These are phyloP conservation scores for Acacia concinna DNA, from an alignment of 331 rosid genomes.

Conservation along the genomic window DNA sequence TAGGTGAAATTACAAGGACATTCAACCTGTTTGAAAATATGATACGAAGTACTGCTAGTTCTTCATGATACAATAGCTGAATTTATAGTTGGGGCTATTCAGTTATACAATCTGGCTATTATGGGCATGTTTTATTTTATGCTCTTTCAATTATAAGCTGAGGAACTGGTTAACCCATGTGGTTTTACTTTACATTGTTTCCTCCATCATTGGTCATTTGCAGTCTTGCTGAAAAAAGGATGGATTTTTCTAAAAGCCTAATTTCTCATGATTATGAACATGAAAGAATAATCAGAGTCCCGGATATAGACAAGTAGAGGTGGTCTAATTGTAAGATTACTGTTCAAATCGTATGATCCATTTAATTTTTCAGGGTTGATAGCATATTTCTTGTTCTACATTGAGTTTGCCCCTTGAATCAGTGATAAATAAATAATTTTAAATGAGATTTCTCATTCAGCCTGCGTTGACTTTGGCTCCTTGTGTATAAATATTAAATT, in stretches of 20 bases:
- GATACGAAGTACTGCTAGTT: not conserved
- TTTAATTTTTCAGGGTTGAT: not conserved
- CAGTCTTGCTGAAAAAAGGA: not conserved
- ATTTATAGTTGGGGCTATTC: conserved; percentile 22
- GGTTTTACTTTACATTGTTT: not conserved
- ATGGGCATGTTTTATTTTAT: conserved; percentile 6
- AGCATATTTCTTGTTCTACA: not conserved
- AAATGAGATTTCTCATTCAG: not conserved
- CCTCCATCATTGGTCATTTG: not conserved
- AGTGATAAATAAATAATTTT: not conserved
- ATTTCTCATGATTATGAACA: not conserved
- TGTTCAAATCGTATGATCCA: not conserved
- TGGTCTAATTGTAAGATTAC: not conserved
- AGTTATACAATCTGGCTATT: not conserved
- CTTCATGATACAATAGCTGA: not conserved
- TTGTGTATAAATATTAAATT: not conserved
- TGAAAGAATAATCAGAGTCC: conserved; percentile 1
- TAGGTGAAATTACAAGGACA: not conserved
- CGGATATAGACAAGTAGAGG: not conserved
- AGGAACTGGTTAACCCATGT: not conserved
- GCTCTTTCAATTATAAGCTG: conserved; percentile 19
- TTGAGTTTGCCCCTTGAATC: not conserved
- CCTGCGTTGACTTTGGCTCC: conserved; percentile 1
- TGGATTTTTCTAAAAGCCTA: not conserved
- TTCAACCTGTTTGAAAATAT: not conserved